Evolutionary conservation across 495 filamentous ascomycete genomes (phyloP).

Genomic region (Staphylotrichum longicolle): DNA sequence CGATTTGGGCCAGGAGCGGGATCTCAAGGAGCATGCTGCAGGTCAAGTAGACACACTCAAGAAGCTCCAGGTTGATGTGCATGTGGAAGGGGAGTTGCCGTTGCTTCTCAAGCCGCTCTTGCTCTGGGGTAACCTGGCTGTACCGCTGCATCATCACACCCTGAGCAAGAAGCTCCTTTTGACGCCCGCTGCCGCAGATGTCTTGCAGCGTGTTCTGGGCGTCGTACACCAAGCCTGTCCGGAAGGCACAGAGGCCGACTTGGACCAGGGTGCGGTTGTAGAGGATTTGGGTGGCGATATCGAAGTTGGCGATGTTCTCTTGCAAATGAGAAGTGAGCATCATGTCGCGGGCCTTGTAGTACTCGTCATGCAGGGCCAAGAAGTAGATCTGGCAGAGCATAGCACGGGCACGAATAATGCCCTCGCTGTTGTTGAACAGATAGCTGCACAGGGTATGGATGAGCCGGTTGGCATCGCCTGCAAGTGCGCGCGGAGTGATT

Average conservation of each 20-base stretch:
- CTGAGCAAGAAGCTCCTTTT: constrained; percentile 97
- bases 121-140: constrained; percentile 91
- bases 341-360: constrained; percentile 96
- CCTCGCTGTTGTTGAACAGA: constrained; percentile 88
- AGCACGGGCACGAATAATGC: constrained; percentile 90
- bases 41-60: constrained; percentile 97
- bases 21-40: constrained; percentile 99
- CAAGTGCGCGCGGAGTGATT: constrained; percentile 69
- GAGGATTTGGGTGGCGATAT: constrained; percentile 94
- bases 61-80: constrained; percentile 98
- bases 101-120: constrained; percentile 93
- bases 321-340: constrained; percentile 99
- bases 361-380: constrained; percentile 93
- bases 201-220: constrained; percentile 95
- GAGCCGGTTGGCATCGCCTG: constrained; percentile 65
- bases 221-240: constrained; percentile 93
- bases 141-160: constrained; percentile 97
- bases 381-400: constrained; percentile 99
- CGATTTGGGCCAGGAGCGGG: constrained; percentile 91
- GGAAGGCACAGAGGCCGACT: constrained; percentile 97
- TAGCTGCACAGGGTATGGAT: constrained; percentile 91
- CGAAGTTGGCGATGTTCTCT: constrained; percentile 91
- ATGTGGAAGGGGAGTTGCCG: constrained; percentile 98
- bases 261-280: constrained; percentile 98
- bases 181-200: constrained; percentile 92